Base-by-base conservation (phyloP, 192 early-diverging fungal genomes). In the Coemansia sp. region DNA sequence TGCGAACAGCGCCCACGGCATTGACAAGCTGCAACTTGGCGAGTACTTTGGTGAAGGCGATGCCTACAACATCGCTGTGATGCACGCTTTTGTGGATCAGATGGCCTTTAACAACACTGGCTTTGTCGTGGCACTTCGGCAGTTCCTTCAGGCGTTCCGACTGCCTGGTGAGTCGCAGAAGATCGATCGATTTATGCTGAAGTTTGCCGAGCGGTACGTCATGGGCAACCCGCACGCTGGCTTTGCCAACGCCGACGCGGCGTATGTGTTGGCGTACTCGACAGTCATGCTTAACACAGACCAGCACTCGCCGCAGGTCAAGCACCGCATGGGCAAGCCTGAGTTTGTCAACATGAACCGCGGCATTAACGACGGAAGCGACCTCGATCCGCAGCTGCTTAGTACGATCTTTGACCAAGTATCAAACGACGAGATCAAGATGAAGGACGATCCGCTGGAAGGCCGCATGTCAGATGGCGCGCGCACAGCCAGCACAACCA, bases 131-230 rank as follows among this genome's bases (percentile, higher is more conserved):
- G 94, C 95, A 15, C 74, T 97, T 40, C 83, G 94, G 22, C 71
- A 73, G 34, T 95, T 95, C 67, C 75, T 97, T 59, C 95, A 97
- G 71, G 80, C 84, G 48, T 97, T 97, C 82, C 73, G 95, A 61
- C 84, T 97, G 42, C 95, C 95, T 3, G 95, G 95, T 34, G 95
- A 97, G 76, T 85, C 90, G 25, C 95, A 97, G 71, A 95, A 96
- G 83, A 97, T 97, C 69, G 95, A 97, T 79, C 84, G 95, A 38
- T 96, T 94, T 67, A 97, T 97, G 95, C 85, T 97, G 15, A 97
- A 97, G 78, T 97, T 95, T 83, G 95, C 95, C 35, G 94, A 95
- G 75, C 86, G 93, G 29, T 97, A 90, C 64, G 70, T 94, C 11
- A 88, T 90, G 68, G 90, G 89, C 50, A 95, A 97, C 62, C 90